Percentiles rank a stretch among this genome's conserved stretches.
These are phyloP conservation scores for Alternaria angustiovoidea DNA, from an alignment of 2,329 filamentous ascomycete genomes.

Conservation along the genomic window DNA sequence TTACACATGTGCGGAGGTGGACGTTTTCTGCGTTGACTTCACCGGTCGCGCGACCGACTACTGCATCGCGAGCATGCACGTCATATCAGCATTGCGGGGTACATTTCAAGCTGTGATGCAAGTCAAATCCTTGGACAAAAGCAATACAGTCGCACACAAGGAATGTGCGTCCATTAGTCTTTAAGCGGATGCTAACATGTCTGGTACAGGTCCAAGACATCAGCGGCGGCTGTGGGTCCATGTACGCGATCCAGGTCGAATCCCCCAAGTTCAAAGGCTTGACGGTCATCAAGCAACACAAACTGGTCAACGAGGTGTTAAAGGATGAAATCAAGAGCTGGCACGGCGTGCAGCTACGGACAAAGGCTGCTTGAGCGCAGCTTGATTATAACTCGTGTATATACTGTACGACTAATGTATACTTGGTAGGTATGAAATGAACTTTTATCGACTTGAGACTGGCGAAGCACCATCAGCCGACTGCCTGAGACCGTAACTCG, in stretches of 20 bases:
- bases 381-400: not conserved
- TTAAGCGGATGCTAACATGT: constrained; percentile 21
- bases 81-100: constrained; percentile 16
- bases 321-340: constrained; percentile 79
- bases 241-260: constrained; percentile 84
- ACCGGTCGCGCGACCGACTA: constrained; percentile 22
- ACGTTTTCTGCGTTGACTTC: constrained; percentile 14
- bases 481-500: not conserved
- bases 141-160: not conserved
- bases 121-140: not conserved
- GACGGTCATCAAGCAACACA: constrained; percentile 80
- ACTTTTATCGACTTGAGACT: not conserved
- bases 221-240: constrained; percentile 83
- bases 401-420: constrained; percentile 18
- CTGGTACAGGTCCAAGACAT: constrained; percentile 73
- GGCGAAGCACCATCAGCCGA: not conserved
- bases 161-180: not conserved
- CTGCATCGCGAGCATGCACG: constrained; percentile 17
- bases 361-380: constrained; percentile 57
- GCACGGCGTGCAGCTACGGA: constrained; percentile 85
- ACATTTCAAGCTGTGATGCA: not conserved
- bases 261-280: constrained; percentile 75
- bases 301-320: constrained; percentile 78
- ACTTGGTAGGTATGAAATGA: not conserved
- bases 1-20: constrained; percentile 12